These are phyloP conservation scores for Tuctoria greenei DNA, from an alignment of 176 grass and related monocot species.

Conservation along the genomic window DNA sequence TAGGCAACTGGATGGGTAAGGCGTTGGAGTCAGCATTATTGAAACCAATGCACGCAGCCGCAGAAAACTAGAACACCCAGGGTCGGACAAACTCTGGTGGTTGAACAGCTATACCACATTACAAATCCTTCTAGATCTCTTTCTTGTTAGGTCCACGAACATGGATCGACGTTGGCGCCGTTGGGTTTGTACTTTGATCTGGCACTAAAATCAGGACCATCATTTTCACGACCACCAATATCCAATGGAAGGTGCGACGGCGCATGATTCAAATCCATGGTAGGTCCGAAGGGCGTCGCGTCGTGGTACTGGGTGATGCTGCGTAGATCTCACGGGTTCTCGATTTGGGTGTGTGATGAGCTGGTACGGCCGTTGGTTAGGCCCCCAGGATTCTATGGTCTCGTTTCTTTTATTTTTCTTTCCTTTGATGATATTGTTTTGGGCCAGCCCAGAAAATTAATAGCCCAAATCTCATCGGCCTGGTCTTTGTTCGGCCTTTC, in stretches of 20 bases:
- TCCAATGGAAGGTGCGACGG: neutral
- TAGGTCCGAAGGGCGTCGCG: neutral
- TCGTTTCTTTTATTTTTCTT: no score
- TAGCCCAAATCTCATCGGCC: neutral
- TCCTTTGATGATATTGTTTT: neutral
- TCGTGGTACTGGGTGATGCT: neutral
- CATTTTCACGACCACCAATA: conserved; percentile 21
- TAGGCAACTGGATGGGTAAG: no score
- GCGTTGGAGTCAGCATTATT: no score
- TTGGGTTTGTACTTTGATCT: conserved; percentile 31
- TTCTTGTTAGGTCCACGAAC: conserved; percentile 12
- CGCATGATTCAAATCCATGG: neutral
- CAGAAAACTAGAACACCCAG: neutral
- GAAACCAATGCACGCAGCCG: neutral
- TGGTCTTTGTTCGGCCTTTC: neutral
- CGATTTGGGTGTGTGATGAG: neutral
- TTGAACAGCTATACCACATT: conserved; percentile 25
- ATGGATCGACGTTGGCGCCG: conserved; percentile 18
- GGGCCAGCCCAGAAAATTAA: neutral
- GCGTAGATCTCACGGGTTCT: neutral
- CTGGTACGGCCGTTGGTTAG: neutral
- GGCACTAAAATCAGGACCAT: conserved; percentile 1
- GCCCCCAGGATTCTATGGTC: neutral
- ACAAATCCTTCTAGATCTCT: neutral
- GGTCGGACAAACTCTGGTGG: conserved; percentile 15